Conservation (phyloP, 257 asterid species). For the Primulina tabacum region DNA sequence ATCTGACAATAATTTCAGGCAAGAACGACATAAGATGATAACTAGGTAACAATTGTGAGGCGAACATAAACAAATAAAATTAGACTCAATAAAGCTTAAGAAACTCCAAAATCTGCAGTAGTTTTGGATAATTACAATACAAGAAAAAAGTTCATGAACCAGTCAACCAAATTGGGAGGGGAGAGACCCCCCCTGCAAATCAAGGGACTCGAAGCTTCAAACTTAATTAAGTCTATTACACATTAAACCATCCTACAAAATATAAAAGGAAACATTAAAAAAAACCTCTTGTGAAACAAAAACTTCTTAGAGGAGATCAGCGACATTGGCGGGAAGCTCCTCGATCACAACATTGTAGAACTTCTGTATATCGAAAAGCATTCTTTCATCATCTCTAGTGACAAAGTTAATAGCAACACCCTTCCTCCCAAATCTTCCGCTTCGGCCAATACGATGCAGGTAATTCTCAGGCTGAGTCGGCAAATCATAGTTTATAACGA, state of each 20-base stretch:
- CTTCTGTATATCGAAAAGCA: slow-evolving; percentile 71
- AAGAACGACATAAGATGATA: not conserved
- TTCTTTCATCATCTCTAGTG: slow-evolving; percentile 67
- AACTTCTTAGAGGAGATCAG: slow-evolving; percentile 59
- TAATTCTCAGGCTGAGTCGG: slow-evolving; percentile 87
- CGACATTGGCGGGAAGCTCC: slow-evolving; percentile 88
- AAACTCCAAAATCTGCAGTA: slow-evolving; percentile 37
- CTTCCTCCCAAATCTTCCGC: slow-evolving; percentile 85
- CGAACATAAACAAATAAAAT: slow-evolving; percentile 11
- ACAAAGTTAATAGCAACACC: slow-evolving; percentile 92
- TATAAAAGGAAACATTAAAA: slow-evolving; percentile 29
- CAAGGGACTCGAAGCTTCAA: slow-evolving; percentile 23
- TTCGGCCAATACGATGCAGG: slow-evolving; percentile 81
- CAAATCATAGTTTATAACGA: slow-evolving; percentile 70
- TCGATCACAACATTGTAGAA: slow-evolving; percentile 64
- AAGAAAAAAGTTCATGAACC: slow-evolving; percentile 31
- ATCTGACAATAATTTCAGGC: slow-evolving; percentile 4
- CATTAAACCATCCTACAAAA: slow-evolving; percentile 35
- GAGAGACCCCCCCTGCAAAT: slow-evolving; percentile 25
- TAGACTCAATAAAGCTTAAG: slow-evolving; percentile 30
- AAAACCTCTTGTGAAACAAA: slow-evolving; percentile 34
- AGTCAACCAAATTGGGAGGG: slow-evolving; percentile 30
- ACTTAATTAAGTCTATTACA: slow-evolving; percentile 31
- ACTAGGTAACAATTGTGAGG: not conserved
- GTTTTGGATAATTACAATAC: slow-evolving; percentile 38